phyloP scores from a whole-genome alignment of 2,329 filamentous ascomycete species.

The Pseudocercospora ulei region DNA sequence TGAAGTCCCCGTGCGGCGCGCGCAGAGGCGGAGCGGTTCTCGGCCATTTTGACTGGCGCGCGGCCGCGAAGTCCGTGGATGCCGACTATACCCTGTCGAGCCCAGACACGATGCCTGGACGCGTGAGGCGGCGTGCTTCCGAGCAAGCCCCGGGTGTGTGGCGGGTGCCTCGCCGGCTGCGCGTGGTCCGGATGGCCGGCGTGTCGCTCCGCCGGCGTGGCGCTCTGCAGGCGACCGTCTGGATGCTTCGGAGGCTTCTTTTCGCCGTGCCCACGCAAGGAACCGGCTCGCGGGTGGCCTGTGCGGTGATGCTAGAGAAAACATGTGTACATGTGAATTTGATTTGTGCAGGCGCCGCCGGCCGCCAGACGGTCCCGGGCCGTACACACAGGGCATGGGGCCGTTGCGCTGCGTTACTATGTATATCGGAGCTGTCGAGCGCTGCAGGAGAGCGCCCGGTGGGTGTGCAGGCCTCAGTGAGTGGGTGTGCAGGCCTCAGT shows the following conservation, averaged over 20 bases:
- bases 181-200: neutral
- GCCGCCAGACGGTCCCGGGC: constrained; percentile 2
- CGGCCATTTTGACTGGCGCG: constrained; percentile 3
- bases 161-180: neutral
- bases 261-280: neutral
- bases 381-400: constrained; percentile 1
- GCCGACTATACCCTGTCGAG: constrained; percentile 6
- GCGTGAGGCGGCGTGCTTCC: constrained; percentile 2
- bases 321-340: too few relatives aligned
- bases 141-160: constrained; percentile 3
- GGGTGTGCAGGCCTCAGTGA: constrained; percentile 1
- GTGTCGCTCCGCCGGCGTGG: too few relatives aligned
- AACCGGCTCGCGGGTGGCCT: constrained; percentile 2
- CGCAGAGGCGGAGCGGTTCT: neutral
- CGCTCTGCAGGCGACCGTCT: neutral
- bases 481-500: too few relatives aligned
- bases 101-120: constrained; percentile 2
- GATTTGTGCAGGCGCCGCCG: constrained; percentile 2
- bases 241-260: neutral
- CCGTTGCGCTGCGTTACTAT: constrained; percentile 6
- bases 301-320: neutral
- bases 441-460: neutral
- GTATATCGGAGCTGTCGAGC: constrained; percentile 2
- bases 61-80: neutral
- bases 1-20: neutral